Conservation (phyloP, 2,329 filamentous ascomycete species). For the Apiospora kogelbergensis region DNA sequence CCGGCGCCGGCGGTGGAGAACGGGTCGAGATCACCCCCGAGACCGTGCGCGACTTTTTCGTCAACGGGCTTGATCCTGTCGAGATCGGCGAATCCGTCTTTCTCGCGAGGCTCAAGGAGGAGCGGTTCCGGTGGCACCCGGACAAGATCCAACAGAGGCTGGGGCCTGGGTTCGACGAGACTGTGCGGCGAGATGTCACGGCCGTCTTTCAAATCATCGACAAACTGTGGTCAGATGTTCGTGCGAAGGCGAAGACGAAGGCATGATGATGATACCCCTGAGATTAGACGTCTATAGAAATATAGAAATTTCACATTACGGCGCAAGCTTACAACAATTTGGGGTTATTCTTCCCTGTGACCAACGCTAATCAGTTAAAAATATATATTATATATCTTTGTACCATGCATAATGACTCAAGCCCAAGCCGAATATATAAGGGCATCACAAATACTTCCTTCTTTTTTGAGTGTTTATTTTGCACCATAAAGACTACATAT, state of each 20-base stretch:
- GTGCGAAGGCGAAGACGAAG: slow-evolving; percentile 30
- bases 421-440: not conserved
- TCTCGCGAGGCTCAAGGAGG: slow-evolving; percentile 65
- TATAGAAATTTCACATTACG: not conserved
- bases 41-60: slow-evolving; percentile 57
- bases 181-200: slow-evolving; percentile 77
- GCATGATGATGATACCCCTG: not conserved
- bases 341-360: too few species aligned
- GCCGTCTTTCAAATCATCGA: slow-evolving; percentile 92
- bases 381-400: not conserved
- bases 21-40: slow-evolving; percentile 31
- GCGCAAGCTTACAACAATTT: not conserved
- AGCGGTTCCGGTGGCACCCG: slow-evolving; percentile 93
- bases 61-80: slow-evolving; percentile 44
- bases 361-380: too few species aligned
- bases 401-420: not conserved
- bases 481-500: not conserved
- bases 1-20: slow-evolving; percentile 57
- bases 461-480: not conserved
- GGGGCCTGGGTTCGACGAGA: slow-evolving; percentile 68
- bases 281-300: not conserved
- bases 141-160: slow-evolving; percentile 95
- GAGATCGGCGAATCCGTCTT: slow-evolving; percentile 46
- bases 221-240: slow-evolving; percentile 68
- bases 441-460: not conserved